Base-by-base conservation (phyloP, 2,329 filamentous ascomycete species). In the Sporothrix luriei region DNA sequence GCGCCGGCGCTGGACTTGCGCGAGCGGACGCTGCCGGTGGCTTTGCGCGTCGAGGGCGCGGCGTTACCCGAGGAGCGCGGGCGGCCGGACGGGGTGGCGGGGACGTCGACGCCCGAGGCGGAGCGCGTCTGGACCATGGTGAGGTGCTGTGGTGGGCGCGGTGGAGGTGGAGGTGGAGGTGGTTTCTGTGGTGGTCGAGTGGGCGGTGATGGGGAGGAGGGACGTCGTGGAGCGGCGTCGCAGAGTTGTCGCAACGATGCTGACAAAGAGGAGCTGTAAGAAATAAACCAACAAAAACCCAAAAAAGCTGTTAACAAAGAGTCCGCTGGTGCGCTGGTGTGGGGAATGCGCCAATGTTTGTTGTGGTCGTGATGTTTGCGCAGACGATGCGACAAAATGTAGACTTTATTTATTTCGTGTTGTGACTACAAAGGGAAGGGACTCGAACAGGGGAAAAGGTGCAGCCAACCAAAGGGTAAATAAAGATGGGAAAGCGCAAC, bases 111-210 rank as follows among this genome's bases (percentile, higher is more conserved):
- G 66, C 73, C 72, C n/a, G 74, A 74, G 9, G 73, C 68, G 3
- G 74, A 75, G 51, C 73, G 73, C 2, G 74, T 74, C 26, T 72
- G 72, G 48, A 74, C 73, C 74, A 75, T 75, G 24, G 61, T 70
- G 46, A 10, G 2, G 51, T 33, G 33, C 16, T 33, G 40, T 43
- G 40, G 11, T 43, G 40, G 40, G 40, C 3, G 46, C 1, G 1
- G 16, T 2, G 6, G 46, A 5, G 43, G 14, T 48, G 13, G 43
- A 1, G n/a, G n/a, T n/a, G n/a, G n/a, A n/a, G n/a, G n/a, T n/a
- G n/a, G n/a, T n/a, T n/a, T n/a, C n/a, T 10, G 33, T 5, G n/a
- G 21, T 52, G 10, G 10, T 24, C 40, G 33, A 13, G n/a, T n/a
- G n/a, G 4, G 29, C 10, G n/a, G 11, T 13, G 13, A 33, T n/a